phyloP scores from a whole-genome alignment of 108 stramenopile genomes.

The Pseudonitzschia pungens region DNA sequence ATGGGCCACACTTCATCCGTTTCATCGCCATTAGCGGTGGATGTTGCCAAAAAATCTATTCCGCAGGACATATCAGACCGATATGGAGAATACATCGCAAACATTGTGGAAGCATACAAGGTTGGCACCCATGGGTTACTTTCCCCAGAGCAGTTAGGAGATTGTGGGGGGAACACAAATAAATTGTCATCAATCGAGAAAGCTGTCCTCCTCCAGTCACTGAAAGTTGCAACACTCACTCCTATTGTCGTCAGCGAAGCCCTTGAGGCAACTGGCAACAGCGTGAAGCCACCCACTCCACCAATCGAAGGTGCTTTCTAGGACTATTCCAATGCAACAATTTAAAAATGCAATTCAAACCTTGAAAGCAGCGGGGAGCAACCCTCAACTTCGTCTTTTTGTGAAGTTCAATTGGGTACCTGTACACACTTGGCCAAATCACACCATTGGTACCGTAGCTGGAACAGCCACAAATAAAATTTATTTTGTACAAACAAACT shows the following conservation, averaged over 20 bases:
- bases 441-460: too few species aligned
- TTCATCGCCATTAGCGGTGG: slow-evolving; percentile 1
- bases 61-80: slow-evolving; percentile 23
- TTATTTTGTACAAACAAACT: too few species aligned
- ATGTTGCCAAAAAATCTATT: slow-evolving; percentile 11
- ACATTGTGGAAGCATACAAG: slow-evolving; percentile 33
- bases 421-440: too few species aligned
- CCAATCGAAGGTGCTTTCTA: slow-evolving; percentile 38
- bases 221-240: slow-evolving; percentile 65
- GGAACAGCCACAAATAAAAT: too few species aligned
- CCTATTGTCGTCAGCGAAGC: slow-evolving; percentile 61
- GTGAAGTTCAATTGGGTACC: too few species aligned
- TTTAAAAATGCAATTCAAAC: too few species aligned
- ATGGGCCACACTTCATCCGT: slow-evolving; percentile 6
- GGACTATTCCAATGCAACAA: background rate
- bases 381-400: too few species aligned
- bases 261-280: slow-evolving; percentile 22
- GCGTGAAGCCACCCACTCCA: slow-evolving; percentile 37
- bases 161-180: slow-evolving; percentile 22
- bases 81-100: slow-evolving; percentile 23
- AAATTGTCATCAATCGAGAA: slow-evolving; percentile 46
- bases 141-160: slow-evolving; percentile 8
- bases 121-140: slow-evolving; percentile 15
- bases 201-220: slow-evolving; percentile 65
- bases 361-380: too few species aligned